Conservation (phyloP, 768 basidiomycete species). For the Suillus placidus region DNA sequence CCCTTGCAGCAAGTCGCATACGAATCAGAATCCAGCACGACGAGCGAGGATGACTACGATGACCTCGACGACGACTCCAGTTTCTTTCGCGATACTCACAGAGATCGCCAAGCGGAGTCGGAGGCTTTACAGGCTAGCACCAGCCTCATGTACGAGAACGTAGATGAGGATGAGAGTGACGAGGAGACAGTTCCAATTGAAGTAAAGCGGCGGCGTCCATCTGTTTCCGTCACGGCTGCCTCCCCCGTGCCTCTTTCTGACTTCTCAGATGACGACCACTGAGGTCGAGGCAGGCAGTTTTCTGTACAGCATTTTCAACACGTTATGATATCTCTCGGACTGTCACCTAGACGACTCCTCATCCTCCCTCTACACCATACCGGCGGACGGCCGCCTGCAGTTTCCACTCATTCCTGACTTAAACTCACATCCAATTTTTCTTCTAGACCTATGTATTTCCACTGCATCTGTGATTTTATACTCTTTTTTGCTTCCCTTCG, state of each 20-base stretch:
- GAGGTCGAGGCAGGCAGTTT: background rate
- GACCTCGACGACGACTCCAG: slow-evolving; percentile 35
- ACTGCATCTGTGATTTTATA: slow-evolving; percentile 11
- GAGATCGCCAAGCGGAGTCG: slow-evolving; percentile 25
- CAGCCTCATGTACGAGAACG: slow-evolving; percentile 35
- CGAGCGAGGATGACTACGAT: slow-evolving; percentile 34
- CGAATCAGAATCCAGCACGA: slow-evolving; percentile 33
- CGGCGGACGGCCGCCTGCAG: slow-evolving; percentile 4
- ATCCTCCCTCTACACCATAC: slow-evolving; percentile 7
- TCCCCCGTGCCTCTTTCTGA: slow-evolving; percentile 27
- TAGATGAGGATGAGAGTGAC: slow-evolving; percentile 39
- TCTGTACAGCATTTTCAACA: slow-evolving; percentile 6
- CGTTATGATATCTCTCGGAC: slow-evolving; percentile 11
- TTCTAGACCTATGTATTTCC: slow-evolving; percentile 12
- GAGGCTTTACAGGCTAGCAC: slow-evolving; percentile 32
- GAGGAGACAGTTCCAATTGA: slow-evolving; percentile 39
- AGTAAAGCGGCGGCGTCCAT: slow-evolving; percentile 38
- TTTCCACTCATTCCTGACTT: slow-evolving; percentile 11
- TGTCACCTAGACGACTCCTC: slow-evolving; percentile 8
- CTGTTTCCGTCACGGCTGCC: slow-evolving; percentile 30
- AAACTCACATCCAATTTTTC: slow-evolving; percentile 6
- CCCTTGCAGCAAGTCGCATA: slow-evolving; percentile 40
- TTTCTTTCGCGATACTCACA: slow-evolving; percentile 35
- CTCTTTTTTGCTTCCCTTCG: background rate
- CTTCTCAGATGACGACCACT: slow-evolving; percentile 17